These are phyloP conservation scores for Eucommia ulmoides DNA, from an alignment of 257 asterid species.

Conservation along the genomic window DNA sequence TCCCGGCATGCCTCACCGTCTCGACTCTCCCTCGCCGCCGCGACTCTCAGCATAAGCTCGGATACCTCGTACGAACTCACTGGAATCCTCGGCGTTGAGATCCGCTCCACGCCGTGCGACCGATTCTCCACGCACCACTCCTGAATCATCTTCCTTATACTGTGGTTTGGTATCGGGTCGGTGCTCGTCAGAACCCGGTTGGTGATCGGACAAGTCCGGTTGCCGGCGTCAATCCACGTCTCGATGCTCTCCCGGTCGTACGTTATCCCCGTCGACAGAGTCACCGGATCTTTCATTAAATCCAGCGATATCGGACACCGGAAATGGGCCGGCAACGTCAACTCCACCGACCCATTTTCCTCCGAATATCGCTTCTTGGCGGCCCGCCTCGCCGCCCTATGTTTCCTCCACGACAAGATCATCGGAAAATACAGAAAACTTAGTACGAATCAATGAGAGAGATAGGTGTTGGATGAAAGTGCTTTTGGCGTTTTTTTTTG, in stretches of 20 bases:
- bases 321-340: constrained; percentile 12
- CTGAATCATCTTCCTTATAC: constrained; percentile 30
- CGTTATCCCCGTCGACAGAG: constrained; percentile 43
- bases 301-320: too few relatives aligned
- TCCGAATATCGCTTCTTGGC: constrained; percentile 8
- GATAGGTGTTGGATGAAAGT: background rate
- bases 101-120: constrained; percentile 29
- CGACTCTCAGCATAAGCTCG: too few relatives aligned
- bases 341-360: constrained; percentile 3
- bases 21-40: too few relatives aligned
- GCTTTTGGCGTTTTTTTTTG: too few relatives aligned
- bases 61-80: too few relatives aligned
- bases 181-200: constrained; percentile 17
- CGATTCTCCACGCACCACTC: constrained; percentile 46
- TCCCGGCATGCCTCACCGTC: too few relatives aligned
- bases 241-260: constrained; percentile 49
- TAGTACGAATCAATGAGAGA: background rate
- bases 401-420: constrained; percentile 21
- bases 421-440: background rate
- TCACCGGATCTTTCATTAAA: constrained; percentile 31
- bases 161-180: constrained; percentile 27
- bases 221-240: constrained; percentile 36
- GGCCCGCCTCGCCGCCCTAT: constrained; percentile 14
- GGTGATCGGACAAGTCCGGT: constrained; percentile 37
- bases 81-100: constrained; percentile 39